A percentile compares a stretch with the other conserved stretches of the same genome.
Evolutionary conservation across 768 basidiomycete species (phyloP).

Genomic region (Boletus rufocinnamomeus): DNA sequence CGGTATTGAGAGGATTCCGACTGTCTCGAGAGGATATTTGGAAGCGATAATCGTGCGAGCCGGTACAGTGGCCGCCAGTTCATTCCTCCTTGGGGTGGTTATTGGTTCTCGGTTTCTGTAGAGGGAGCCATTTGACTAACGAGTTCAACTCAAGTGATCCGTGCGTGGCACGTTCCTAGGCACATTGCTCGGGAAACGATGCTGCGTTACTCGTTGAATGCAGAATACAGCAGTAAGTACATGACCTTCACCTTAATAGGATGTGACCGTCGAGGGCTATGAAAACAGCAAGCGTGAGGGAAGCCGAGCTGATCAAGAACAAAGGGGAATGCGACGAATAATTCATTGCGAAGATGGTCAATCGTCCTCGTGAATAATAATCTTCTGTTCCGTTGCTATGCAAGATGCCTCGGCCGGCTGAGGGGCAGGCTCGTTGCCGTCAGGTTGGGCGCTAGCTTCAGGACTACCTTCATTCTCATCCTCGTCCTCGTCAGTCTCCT

Average conservation of each 20-base stretch:
- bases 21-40: not conserved
- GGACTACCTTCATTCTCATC: conserved; percentile 35
- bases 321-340: not conserved
- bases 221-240: conserved; percentile 8
- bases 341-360: conserved; percentile 22
- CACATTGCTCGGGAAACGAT: not conserved
- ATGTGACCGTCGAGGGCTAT: not conserved
- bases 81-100: not conserved
- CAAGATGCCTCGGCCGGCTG: conserved; percentile 11
- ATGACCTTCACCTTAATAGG: conserved; percentile 7
- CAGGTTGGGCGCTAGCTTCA: conserved; percentile 2
- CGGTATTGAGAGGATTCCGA: not conserved
- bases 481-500: conserved; percentile 50
- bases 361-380: conserved; percentile 56
- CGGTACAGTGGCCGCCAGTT: no score
- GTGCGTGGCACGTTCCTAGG: not conserved
- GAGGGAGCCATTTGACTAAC: not conserved
- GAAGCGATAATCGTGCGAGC: not conserved
- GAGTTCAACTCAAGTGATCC: not conserved
- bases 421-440: conserved; percentile 4
- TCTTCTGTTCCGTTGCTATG: conserved; percentile 39
- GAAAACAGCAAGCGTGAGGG: not conserved
- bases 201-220: conserved; percentile 8
- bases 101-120: not conserved
- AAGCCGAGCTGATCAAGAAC: not conserved